These are phyloP conservation scores for Rhodotorula graminis DNA, from an alignment of 768 basidiomycete species.

Conservation along the genomic window DNA sequence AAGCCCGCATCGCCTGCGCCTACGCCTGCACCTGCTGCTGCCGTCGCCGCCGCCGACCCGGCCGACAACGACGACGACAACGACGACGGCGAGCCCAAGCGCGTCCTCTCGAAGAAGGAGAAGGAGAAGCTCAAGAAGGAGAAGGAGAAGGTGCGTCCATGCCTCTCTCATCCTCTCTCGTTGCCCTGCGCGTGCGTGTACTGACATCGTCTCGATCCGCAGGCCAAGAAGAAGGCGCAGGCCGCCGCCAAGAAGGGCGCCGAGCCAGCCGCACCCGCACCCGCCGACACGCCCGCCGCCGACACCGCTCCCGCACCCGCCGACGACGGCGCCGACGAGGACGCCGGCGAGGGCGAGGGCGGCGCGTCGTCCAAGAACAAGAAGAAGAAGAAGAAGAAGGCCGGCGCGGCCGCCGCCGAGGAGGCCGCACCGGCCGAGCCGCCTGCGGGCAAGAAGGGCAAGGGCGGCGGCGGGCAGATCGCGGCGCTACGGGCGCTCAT, in stretches of 20 bases:
- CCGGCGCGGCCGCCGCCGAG: slow-evolving; percentile 40
- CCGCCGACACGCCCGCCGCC: slow-evolving; percentile 19
- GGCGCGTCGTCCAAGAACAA: slow-evolving; percentile 41
- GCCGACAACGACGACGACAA: slow-evolving; percentile 53
- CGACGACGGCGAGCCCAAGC: slow-evolving; percentile 50
- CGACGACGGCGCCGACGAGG: slow-evolving; percentile 14
- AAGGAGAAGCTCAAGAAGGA: slow-evolving; percentile 97
- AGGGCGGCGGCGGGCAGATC: slow-evolving; percentile 54
- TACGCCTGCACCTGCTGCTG: slow-evolving; percentile 42
- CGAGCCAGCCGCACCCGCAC: slow-evolving; percentile 35
- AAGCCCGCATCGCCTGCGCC: slow-evolving; percentile 49
- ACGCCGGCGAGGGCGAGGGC: slow-evolving; percentile 26
- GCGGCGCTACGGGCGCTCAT: slow-evolving; percentile 76
- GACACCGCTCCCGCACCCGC: slow-evolving; percentile 32
- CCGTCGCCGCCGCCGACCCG: slow-evolving; percentile 46
- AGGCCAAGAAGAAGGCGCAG: slow-evolving; percentile 95
- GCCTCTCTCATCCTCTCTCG: neutral
- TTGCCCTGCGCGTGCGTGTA: slow-evolving; percentile 7
- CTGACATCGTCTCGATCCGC: neutral
- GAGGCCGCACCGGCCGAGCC: slow-evolving; percentile 43
- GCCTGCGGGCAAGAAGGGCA: slow-evolving; percentile 52
- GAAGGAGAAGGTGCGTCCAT: slow-evolving; percentile 73
- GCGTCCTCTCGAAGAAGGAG: slow-evolving; percentile 86
- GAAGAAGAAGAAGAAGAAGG: slow-evolving; percentile 47
- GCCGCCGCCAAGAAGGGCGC: slow-evolving; percentile 69